Evolutionary conservation across 805 yeast species (phyloP), one percentile per base, ranked within the genome.

Genomic region (Lachancea waltii): DNA sequence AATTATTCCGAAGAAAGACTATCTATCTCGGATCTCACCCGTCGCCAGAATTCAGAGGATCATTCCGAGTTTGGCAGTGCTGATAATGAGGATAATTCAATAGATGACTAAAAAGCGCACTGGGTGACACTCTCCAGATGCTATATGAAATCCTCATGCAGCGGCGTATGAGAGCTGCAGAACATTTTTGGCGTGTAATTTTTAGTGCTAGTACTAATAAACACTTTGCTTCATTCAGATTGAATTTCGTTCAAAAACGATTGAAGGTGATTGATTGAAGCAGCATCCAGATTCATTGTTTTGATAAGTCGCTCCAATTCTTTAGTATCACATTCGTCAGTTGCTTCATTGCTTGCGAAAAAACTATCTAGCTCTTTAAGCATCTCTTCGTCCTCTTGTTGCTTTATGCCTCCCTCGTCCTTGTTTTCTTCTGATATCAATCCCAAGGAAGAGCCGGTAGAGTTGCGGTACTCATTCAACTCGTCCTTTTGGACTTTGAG

Each of bases 401-500:
- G 17, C 15, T 11, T 9, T 26, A 6, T 9, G 4, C 21, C 30
- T 36, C 10, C 34, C 17, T 36, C 17, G n/a, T n/a, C n/a, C n/a
- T n/a, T n/a, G 27, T 13, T 29, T 23, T 23, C 13, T 23, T 7
- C 13, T 7, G 26, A 7, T 4, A 7, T 13, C 7, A 11, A 11
- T 23, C 26, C 13, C 5, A 23, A 7, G 26, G 26, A 23, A 13
- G 26, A 23, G 26, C 26, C n/a, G 7, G 26, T 11, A 7, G 13
- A 5, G 26, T 13, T 23, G 40, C 68, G 55, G 37, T 62, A 60
- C 6, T 54, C 45, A 25, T 65, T 72, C 7, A 78, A 48, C 14
- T 75, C 73, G 4, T 66, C 70, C 13, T 69, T 67, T 0, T 65
- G 52, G 43, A 78, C 38, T 16, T 74, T 65, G 18, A 79, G 48